Percentiles rank a stretch among this genome's conserved stretches.
These are phyloP conservation scores for Aspergillus funiculosus DNA, from an alignment of 495 filamentous ascomycete species.

Conservation along the genomic window DNA sequence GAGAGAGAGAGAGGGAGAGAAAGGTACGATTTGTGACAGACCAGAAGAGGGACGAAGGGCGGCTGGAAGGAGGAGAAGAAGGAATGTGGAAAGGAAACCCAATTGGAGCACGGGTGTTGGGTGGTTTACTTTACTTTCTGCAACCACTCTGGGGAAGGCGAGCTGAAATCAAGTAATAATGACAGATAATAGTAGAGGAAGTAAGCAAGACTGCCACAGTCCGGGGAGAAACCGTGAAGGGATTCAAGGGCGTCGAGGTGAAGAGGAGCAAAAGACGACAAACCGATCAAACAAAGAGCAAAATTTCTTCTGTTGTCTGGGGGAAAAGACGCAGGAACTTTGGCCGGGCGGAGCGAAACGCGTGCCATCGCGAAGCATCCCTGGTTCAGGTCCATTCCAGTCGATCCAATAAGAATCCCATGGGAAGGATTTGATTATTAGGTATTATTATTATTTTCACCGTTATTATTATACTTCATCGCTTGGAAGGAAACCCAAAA, in stretches of 20 bases:
- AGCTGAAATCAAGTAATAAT: neutral
- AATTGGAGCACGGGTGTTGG: constrained; percentile 26
- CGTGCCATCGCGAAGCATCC: constrained; percentile 15
- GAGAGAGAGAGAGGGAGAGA: constrained; percentile 12
- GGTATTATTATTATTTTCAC: no score
- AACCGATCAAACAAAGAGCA: neutral
- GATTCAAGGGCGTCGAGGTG: no score
- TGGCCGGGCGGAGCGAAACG: constrained; percentile 12
- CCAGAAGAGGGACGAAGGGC: constrained; percentile 20
- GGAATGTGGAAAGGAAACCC: constrained; percentile 18
- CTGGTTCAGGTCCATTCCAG: constrained; percentile 10
- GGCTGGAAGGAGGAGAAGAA: constrained; percentile 20
- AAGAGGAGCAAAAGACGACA: neutral
- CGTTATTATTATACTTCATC: neutral
- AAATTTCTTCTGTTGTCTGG: constrained; percentile 13
- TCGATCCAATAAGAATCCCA: neutral
- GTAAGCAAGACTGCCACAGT: no score
- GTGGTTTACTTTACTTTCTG: no score
- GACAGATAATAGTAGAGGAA: no score
- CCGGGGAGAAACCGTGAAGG: no score
- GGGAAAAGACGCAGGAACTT: constrained; percentile 6
- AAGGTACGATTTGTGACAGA: constrained; percentile 12
- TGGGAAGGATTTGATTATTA: no score
- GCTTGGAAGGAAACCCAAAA: no score
- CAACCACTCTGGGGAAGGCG: neutral